These are phyloP conservation scores for Adansonia madagascariensis DNA, from an alignment of 441 rosid species.

Conservation along the genomic window DNA sequence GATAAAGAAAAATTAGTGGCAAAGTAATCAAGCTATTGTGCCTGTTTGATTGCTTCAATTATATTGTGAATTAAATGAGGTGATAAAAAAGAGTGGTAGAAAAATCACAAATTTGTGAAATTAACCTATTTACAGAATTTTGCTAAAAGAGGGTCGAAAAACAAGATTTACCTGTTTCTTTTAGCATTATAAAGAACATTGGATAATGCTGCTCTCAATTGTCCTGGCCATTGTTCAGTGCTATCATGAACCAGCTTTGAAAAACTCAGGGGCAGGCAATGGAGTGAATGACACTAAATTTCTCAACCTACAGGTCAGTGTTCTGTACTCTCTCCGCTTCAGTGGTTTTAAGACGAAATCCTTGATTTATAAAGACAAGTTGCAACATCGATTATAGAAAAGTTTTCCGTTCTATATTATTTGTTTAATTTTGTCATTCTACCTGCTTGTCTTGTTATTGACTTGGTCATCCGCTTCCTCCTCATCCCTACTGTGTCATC, in stretches of 20 bases:
- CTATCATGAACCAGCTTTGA: constrained; percentile 26
- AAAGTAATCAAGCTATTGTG: not conserved
- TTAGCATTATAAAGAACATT: constrained; percentile 7
- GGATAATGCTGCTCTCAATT: not conserved
- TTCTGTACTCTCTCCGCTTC: constrained; percentile 27
- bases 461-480: not conserved
- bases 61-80: not conserved
- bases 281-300: constrained; percentile 27
- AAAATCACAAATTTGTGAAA: not conserved
- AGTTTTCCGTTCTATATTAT: not conserved
- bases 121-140: constrained; percentile 3
- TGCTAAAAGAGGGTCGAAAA: not conserved
- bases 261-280: constrained; percentile 28
- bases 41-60: constrained; percentile 1
- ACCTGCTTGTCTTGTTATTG: not conserved
- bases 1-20: not conserved
- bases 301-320: constrained; percentile 43
- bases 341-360: not conserved
- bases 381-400: not conserved
- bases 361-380: not conserved
- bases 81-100: not conserved
- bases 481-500: not conserved
- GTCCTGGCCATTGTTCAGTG: constrained; percentile 30
- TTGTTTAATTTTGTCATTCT: not conserved
- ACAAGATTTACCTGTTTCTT: constrained; percentile 2